Evolutionary conservation across 1,139 yeast genomes (phyloP).

Genomic region (Yamadazyma spencermartinsiae): DNA sequence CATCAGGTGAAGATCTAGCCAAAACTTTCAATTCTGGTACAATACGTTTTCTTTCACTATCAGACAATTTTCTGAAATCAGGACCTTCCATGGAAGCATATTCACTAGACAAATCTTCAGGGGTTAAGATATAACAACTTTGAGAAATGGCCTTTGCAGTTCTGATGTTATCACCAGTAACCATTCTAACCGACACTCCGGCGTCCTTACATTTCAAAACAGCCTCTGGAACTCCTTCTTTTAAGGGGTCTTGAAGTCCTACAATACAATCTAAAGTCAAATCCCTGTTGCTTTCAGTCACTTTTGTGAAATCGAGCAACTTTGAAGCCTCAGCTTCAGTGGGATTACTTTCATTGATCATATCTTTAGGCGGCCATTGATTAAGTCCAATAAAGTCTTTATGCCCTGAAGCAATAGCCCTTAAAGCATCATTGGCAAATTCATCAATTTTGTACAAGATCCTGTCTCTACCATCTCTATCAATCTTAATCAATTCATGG

Average conservation of each 20-base stretch:
- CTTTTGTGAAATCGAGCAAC: slow-evolving; percentile 32
- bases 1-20: slow-evolving; percentile 96
- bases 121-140: slow-evolving; percentile 75
- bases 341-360: slow-evolving; percentile 26
- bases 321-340: slow-evolving; percentile 49
- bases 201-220: slow-evolving; percentile 83
- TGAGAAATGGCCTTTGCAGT: slow-evolving; percentile 91
- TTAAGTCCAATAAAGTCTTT: slow-evolving; percentile 53
- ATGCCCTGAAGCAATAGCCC: slow-evolving; percentile 86
- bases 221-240: slow-evolving; percentile 88
- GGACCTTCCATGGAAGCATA: slow-evolving; percentile 92
- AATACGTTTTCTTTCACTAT: slow-evolving; percentile 54
- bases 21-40: slow-evolving; percentile 78
- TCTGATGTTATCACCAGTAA: slow-evolving; percentile 89
- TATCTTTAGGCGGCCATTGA: slow-evolving; percentile 67
- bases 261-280: slow-evolving; percentile 68
- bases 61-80: slow-evolving; percentile 65
- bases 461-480: slow-evolving; percentile 33
- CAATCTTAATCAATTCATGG: slow-evolving; percentile 23
- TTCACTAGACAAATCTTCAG: slow-evolving; percentile 52
- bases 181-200: slow-evolving; percentile 95
- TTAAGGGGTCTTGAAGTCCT: slow-evolving; percentile 93
- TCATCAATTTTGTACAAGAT: slow-evolving; percentile 51
- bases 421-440: slow-evolving; percentile 74
- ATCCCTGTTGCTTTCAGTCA: slow-evolving; percentile 20